phyloP scores from a whole-genome alignment of 768 basidiomycete species.

The Lactarius sp. region DNA sequence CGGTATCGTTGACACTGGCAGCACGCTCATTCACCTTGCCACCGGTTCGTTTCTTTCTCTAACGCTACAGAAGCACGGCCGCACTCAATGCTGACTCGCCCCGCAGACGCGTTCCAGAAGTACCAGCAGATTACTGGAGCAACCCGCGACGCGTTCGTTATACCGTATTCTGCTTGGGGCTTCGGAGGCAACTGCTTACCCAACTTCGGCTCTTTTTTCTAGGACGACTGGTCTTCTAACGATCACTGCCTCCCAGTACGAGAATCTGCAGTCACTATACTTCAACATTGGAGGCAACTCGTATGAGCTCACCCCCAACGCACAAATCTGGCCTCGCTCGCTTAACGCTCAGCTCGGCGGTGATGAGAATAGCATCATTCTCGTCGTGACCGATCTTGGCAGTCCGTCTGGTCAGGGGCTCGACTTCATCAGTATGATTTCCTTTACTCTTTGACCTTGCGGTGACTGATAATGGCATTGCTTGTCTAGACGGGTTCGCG shows the following conservation, averaged over 20 bases:
- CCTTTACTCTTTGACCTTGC: neutral
- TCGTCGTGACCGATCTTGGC: conserved; percentile 29
- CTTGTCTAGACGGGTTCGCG: neutral
- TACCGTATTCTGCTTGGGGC: neutral
- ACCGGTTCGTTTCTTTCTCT: conserved; percentile 29
- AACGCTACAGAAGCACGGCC: too few relatives aligned
- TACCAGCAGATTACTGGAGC: conserved; percentile 54
- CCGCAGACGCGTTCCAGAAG: conserved; percentile 46
- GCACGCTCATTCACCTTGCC: conserved; percentile 51
- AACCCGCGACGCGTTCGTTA: conserved; percentile 42
- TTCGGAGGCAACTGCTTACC: neutral
- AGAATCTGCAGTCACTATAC: conserved; percentile 45
- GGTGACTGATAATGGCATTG: neutral
- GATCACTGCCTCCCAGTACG: conserved; percentile 46
- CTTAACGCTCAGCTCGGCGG: conserved; percentile 59
- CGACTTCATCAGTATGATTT: conserved; percentile 27
- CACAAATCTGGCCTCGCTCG: conserved; percentile 64
- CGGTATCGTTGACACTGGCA: conserved; percentile 52
- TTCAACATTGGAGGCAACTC: conserved; percentile 49
- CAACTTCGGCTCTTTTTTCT: neutral
- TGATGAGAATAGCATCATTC: conserved; percentile 38
- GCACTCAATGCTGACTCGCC: neutral
- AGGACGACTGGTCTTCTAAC: conserved; percentile 54
- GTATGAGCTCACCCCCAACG: conserved; percentile 55
- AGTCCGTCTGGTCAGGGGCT: conserved; percentile 28